phyloP scores from a whole-genome alignment of 2,329 filamentous ascomycete genomes.

The Stemphylium beticola region DNA sequence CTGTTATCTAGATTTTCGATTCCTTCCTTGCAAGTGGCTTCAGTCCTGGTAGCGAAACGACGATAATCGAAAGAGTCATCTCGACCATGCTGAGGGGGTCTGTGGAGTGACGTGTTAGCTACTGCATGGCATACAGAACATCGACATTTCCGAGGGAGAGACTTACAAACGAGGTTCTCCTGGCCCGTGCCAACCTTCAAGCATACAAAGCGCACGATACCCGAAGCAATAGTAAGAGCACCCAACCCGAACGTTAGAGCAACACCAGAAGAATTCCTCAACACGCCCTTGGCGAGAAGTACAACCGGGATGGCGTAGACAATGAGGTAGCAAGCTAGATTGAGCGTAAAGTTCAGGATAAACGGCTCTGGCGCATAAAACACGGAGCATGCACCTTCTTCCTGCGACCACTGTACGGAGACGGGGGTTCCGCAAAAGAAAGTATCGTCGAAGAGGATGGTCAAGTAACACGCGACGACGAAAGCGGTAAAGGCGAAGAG shows the following conservation, averaged over 20 bases:
- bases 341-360: conserved; percentile 35
- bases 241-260: conserved; percentile 24
- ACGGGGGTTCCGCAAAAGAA: conserved; percentile 30
- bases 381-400: conserved; percentile 30
- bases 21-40: conserved; percentile 19
- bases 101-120: neutral
- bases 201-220: conserved; percentile 26
- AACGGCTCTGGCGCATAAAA: conserved; percentile 32
- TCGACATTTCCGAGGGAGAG: accelerated
- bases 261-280: conserved; percentile 18
- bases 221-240: conserved; percentile 24
- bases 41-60: conserved; percentile 27
- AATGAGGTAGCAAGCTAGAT: conserved; percentile 27
- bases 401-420: conserved; percentile 29
- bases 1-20: neutral
- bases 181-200: conserved; percentile 31
- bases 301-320: conserved; percentile 24
- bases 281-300: conserved; percentile 16
- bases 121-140: neutral
- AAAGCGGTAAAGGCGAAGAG: conserved; percentile 27
- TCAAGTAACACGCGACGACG: conserved; percentile 26
- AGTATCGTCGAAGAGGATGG: conserved; percentile 30
- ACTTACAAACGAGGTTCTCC: conserved; percentile 35
- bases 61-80: conserved; percentile 31
- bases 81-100: conserved; percentile 32